Conservation (phyloP, 495 filamentous ascomycete species). For the Penicillium coffeae region DNA sequence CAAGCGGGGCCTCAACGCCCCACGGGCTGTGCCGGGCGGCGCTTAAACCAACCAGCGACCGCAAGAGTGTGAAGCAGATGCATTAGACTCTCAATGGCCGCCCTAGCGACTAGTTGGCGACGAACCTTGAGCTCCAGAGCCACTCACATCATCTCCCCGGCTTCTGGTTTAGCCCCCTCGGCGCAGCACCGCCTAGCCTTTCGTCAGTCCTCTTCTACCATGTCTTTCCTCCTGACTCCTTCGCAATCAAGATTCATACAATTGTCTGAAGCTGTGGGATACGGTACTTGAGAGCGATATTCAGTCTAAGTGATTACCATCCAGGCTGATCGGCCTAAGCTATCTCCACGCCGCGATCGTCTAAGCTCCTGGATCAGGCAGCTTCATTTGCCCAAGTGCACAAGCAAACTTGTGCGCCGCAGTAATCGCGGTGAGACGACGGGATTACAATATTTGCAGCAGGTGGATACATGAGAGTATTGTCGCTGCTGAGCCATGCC, state of each 20-base stretch:
- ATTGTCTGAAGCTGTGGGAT: no score
- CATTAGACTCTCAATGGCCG: constrained; percentile 19
- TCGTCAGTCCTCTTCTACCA: constrained; percentile 6
- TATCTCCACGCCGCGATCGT: not conserved
- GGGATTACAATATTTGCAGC: no score
- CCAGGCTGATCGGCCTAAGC: no score
- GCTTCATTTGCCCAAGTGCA: not conserved
- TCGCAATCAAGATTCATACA: no score
- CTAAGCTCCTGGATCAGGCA: not conserved
- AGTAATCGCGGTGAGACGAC: no score
- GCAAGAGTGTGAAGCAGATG: constrained; percentile 24
- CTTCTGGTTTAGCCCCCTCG: constrained; percentile 9
- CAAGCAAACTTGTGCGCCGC: no score
- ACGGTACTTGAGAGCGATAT: no score
- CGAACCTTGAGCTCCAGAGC: constrained; percentile 18
- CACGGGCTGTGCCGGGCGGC: constrained; percentile 25
- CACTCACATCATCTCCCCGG: constrained; percentile 17
- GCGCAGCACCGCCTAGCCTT: constrained; percentile 5
- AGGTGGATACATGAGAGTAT: no score
- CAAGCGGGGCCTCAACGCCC: constrained; percentile 20
- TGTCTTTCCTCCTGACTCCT: constrained; percentile 2
- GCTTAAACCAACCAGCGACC: constrained; percentile 20
- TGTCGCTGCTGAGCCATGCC: not conserved
- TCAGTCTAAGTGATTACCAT: no score
- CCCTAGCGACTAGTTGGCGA: constrained; percentile 1